Evolutionary conservation across 202 grass and related monocot species (phyloP).

Genomic region (Cymbopogon flexuosus): DNA sequence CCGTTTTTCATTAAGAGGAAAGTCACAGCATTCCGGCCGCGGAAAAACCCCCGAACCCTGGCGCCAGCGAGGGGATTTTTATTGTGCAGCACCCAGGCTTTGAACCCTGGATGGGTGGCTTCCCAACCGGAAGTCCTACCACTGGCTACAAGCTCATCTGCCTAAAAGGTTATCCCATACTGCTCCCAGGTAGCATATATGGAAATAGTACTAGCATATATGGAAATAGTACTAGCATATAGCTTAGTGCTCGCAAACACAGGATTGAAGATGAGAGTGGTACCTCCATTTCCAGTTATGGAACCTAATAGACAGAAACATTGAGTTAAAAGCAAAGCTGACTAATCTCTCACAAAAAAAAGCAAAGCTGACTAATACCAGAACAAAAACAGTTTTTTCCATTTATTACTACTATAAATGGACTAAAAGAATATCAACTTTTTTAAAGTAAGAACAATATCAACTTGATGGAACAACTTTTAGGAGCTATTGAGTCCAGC

Average conservation of each 20-base stretch:
- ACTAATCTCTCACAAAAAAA: not conserved
- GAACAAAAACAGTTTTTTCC: not conserved
- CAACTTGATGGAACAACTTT: not conserved
- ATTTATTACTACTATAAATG: conserved; percentile 17
- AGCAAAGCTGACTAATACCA: not conserved
- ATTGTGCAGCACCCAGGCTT: too few relatives aligned
- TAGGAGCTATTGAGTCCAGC: not conserved
- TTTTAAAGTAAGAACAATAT: not conserved
- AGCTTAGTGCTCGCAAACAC: not conserved
- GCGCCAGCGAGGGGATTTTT: too few relatives aligned
- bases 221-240: conserved; percentile 1
- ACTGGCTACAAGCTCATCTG: too few relatives aligned
- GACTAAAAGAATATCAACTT: not conserved
- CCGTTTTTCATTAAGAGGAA: too few relatives aligned
- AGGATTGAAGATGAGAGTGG: conserved; percentile 1
- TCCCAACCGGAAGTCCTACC: too few relatives aligned
- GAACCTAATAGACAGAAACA: not conserved
- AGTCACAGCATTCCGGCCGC: too few relatives aligned
- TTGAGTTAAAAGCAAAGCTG: not conserved
- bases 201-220: conserved; percentile 4
- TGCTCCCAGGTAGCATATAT: conserved; percentile 17
- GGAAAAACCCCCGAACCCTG: too few relatives aligned
- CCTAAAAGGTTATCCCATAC: not conserved
- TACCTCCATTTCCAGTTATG: not conserved
- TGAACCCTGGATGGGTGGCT: too few relatives aligned